These are phyloP conservation scores for Candida nonsorbophila DNA, from an alignment of 805 yeast genomes.

Conservation along the genomic window DNA sequence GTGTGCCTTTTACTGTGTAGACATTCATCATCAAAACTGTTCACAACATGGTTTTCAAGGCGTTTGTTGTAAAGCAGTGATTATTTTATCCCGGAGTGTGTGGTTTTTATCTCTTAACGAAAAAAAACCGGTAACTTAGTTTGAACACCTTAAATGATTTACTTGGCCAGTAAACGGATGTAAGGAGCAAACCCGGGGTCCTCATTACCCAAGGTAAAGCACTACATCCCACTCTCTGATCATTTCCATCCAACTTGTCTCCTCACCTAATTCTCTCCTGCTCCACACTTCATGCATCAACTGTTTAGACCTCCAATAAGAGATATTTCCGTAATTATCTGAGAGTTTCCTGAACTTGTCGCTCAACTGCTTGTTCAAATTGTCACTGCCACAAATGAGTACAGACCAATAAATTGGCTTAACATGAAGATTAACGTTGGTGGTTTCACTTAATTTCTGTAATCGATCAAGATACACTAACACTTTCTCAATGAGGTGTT, in stretches of 20 bases:
- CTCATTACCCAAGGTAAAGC: constrained; percentile 26
- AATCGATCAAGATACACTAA: constrained; percentile 30
- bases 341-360: constrained; percentile 26
- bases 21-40: too few relatives aligned
- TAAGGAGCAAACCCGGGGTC: too few relatives aligned
- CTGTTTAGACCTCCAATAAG: constrained; percentile 54
- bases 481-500: constrained; percentile 26
- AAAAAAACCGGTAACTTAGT: too few relatives aligned
- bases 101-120: too few relatives aligned
- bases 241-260: constrained; percentile 47
- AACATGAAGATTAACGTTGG: constrained; percentile 1
- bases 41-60: too few relatives aligned
- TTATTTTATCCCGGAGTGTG: too few relatives aligned
- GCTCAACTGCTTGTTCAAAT: constrained; percentile 21
- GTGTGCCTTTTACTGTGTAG: too few relatives aligned
- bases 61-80: too few relatives aligned
- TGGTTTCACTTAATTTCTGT: constrained; percentile 8
- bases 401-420: constrained; percentile 2
- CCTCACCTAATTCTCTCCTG: constrained; percentile 29
- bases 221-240: constrained; percentile 50
- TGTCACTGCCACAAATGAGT: constrained; percentile 28
- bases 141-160: too few relatives aligned
- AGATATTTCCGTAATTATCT: constrained; percentile 13
- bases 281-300: constrained; percentile 49
- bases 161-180: too few relatives aligned